phyloP scores from a whole-genome alignment of 169 alveolate genomes.

The Cryptosporidium parvum region DNA sequence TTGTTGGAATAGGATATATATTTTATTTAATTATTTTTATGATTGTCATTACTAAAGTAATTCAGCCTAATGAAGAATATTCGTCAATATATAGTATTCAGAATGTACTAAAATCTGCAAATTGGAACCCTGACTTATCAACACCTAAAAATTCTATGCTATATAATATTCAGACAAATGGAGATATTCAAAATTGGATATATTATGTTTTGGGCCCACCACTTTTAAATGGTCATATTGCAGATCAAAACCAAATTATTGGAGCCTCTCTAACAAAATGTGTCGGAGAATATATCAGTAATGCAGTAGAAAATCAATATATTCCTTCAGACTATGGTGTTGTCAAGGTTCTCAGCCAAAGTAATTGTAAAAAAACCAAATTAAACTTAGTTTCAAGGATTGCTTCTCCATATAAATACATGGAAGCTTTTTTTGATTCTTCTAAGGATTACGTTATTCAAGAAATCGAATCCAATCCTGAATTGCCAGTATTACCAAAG shows the following conservation, averaged over 20 bases:
- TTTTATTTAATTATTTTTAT: slow-evolving; percentile 39
- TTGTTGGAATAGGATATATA: slow-evolving; percentile 71
- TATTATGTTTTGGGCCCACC: slow-evolving; percentile 70
- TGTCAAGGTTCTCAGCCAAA: background rate
- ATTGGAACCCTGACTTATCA: slow-evolving; percentile 61
- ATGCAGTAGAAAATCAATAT: background rate
- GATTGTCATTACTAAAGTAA: slow-evolving; percentile 35
- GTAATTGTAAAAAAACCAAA: slow-evolving; percentile 48
- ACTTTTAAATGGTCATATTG: slow-evolving; percentile 48
- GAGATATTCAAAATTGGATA: slow-evolving; percentile 70
- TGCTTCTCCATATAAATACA: slow-evolving; percentile 52
- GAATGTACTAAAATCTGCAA: slow-evolving; percentile 40
- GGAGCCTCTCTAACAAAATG: slow-evolving; percentile 64
- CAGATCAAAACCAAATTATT: slow-evolving; percentile 63
- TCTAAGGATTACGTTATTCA: slow-evolving; percentile 19
- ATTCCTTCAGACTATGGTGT: slow-evolving; percentile 59
- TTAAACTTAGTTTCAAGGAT: slow-evolving; percentile 54
- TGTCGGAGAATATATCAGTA: slow-evolving; percentile 26
- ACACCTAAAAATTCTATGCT: slow-evolving; percentile 46
- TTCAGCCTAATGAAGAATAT: slow-evolving; percentile 59
- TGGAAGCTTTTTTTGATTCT: slow-evolving; percentile 50
- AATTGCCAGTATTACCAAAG: slow-evolving; percentile 45
- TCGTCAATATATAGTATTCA: slow-evolving; percentile 34
- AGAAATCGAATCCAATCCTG: slow-evolving; percentile 46
- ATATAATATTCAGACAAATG: slow-evolving; percentile 29